These are phyloP conservation scores for Backusella parvicylindrica DNA, from an alignment of 192 early-diverging fungal genomes.

Conservation along the genomic window DNA sequence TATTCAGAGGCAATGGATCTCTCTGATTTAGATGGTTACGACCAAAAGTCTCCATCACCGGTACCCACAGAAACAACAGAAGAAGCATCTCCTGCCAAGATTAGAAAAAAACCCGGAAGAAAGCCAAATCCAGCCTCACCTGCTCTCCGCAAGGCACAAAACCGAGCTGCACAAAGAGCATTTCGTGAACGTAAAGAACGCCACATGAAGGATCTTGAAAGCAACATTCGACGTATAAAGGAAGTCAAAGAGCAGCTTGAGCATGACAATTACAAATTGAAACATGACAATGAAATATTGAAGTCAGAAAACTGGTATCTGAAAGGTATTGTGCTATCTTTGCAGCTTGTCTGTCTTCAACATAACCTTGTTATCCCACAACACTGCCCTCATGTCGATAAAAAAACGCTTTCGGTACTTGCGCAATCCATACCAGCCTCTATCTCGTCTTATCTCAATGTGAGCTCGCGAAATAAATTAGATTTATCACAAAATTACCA, in stretches of 20 bases:
- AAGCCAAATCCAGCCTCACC: constrained; percentile 62
- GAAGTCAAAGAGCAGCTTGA: constrained; percentile 47
- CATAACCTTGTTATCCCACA: constrained; percentile 27
- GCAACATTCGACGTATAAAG: constrained; percentile 60
- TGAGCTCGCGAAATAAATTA: constrained; percentile 26
- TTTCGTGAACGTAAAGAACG: constrained; percentile 85
- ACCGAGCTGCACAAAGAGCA: constrained; percentile 84
- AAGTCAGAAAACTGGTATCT: constrained; percentile 46
- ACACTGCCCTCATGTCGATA: constrained; percentile 26
- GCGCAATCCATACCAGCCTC: constrained; percentile 14
- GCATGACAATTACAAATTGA: constrained; percentile 38
- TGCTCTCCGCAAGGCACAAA: constrained; percentile 67
- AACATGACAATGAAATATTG: constrained; percentile 38
- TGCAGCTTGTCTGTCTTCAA: constrained; percentile 32
- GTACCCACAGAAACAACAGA: not conserved
- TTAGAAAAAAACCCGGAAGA: constrained; percentile 55
- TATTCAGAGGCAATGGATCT: constrained; percentile 10
- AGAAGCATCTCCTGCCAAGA: constrained; percentile 31
- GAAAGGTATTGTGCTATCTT: constrained; percentile 42
- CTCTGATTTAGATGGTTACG: constrained; percentile 5
- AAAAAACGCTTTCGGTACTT: constrained; percentile 11
- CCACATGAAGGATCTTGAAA: constrained; percentile 75
- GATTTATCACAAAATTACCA: not conserved
- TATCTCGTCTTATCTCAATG: constrained; percentile 21
- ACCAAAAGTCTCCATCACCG: not conserved